phyloP scores from a whole-genome alignment of 257 asterid genomes.

The Solanum bulbocastanum region DNA sequence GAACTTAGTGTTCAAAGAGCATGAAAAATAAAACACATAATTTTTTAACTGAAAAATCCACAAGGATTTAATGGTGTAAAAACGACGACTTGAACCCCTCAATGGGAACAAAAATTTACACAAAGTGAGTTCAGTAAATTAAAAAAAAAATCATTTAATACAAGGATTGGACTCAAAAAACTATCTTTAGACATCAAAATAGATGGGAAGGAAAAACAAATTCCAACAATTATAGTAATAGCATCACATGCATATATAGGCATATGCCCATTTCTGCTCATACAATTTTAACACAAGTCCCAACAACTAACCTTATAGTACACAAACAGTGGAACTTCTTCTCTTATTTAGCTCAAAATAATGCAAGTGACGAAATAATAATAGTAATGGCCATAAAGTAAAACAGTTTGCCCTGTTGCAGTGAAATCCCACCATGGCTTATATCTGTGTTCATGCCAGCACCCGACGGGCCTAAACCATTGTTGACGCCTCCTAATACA shows the following conservation, averaged over 20 bases:
- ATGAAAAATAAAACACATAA: background rate
- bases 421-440: constrained; percentile 21
- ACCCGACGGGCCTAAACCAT: constrained; percentile 52
- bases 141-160: background rate
- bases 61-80: background rate
- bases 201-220: background rate
- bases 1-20: background rate
- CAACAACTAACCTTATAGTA: background rate
- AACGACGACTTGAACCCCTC: background rate
- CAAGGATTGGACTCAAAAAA: background rate
- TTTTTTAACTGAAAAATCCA: background rate
- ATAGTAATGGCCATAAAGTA: constrained; percentile 3
- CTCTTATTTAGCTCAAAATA: constrained; percentile 18
- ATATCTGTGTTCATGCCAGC: constrained; percentile 28
- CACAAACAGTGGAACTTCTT: background rate
- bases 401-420: background rate
- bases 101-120: background rate
- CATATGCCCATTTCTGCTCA: background rate
- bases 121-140: background rate
- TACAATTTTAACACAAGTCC: background rate
- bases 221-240: background rate
- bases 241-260: background rate
- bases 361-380: constrained; percentile 6
- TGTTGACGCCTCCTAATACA: constrained; percentile 41
- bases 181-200: background rate